A percentile compares a stretch with the other conserved stretches of the same genome.
These are phyloP conservation scores for Aspergillus versicolor DNA, from an alignment of 2,329 filamentous ascomycete species.

Conservation along the genomic window DNA sequence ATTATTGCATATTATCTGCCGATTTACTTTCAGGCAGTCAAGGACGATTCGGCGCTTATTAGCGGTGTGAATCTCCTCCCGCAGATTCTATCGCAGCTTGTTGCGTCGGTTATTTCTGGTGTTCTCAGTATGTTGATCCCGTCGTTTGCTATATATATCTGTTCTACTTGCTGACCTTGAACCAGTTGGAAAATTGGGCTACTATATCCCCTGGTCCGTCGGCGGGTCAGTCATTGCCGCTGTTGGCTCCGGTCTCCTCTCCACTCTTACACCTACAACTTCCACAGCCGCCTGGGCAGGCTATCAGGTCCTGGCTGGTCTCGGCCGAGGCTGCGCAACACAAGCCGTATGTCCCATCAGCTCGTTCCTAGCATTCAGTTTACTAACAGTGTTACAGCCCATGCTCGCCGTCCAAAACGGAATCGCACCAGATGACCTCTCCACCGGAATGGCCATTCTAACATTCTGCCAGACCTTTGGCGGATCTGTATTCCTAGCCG, in stretches of 20 bases:
- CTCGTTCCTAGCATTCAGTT: not conserved
- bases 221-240: slow-evolving; percentile 29
- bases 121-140: slow-evolving; percentile 22
- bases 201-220: slow-evolving; percentile 35
- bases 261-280: slow-evolving; percentile 39
- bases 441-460: slow-evolving; percentile 41
- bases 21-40: slow-evolving; percentile 50
- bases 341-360: slow-evolving; percentile 21
- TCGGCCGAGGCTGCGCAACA: slow-evolving; percentile 39
- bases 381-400: slow-evolving; percentile 24
- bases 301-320: slow-evolving; percentile 48
- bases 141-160: too few relatives aligned
- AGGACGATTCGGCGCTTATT: slow-evolving; percentile 25
- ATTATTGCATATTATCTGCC: slow-evolving; percentile 47
- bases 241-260: slow-evolving; percentile 43
- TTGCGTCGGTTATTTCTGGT: slow-evolving; percentile 35
- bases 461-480: slow-evolving; percentile 44
- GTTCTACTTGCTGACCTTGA: too few relatives aligned
- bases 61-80: slow-evolving; percentile 29
- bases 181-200: slow-evolving; percentile 30
- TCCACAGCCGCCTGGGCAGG: slow-evolving; percentile 46
- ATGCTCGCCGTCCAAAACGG: slow-evolving; percentile 43
- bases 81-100: slow-evolving; percentile 31
- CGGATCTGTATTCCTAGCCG: slow-evolving; percentile 52
- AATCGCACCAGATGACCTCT: slow-evolving; percentile 35